Evolutionary conservation across 805 yeast genomes (phyloP).

Genomic region (Tetrapisispora arboricola): DNA sequence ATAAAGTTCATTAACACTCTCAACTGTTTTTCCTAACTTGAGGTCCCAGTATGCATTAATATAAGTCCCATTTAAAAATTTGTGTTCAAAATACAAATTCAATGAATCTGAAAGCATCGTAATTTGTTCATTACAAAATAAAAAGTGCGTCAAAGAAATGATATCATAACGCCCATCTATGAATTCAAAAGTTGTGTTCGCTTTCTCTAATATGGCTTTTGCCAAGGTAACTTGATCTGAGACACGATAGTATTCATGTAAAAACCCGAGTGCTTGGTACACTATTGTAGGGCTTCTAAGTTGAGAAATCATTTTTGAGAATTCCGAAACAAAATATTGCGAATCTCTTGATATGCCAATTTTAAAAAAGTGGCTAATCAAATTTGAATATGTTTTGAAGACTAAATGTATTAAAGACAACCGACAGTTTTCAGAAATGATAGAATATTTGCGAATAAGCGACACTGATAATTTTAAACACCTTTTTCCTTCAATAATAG

Average conservation of each 20-base stretch:
- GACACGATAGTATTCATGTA: slow-evolving; percentile 15
- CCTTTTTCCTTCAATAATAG: slow-evolving; percentile 35
- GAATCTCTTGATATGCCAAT: slow-evolving; percentile 53
- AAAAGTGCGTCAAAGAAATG: slow-evolving; percentile 12
- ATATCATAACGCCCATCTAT: slow-evolving; percentile 22
- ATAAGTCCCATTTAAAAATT: slow-evolving; percentile 5
- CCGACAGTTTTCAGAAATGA: slow-evolving; percentile 24
- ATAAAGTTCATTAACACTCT: slow-evolving; percentile 3
- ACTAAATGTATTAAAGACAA: slow-evolving; percentile 31
- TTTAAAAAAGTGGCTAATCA: slow-evolving; percentile 34
- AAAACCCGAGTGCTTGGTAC: slow-evolving; percentile 12
- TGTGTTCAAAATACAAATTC: slow-evolving; percentile 12
- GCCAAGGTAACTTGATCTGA: slow-evolving; percentile 12
- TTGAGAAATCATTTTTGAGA: slow-evolving; percentile 30
- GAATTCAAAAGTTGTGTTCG: slow-evolving; percentile 17
- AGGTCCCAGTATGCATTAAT: slow-evolving; percentile 18
- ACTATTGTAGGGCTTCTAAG: slow-evolving; percentile 21
- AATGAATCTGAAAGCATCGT: slow-evolving; percentile 15
- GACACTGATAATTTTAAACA: slow-evolving; percentile 46
- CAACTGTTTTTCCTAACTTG: slow-evolving; percentile 12
- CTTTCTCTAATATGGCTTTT: slow-evolving; percentile 7
- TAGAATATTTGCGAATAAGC: slow-evolving; percentile 34
- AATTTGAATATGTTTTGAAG: slow-evolving; percentile 30
- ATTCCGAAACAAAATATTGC: slow-evolving; percentile 43
- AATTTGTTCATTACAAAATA: slow-evolving; percentile 14